phyloP scores from a whole-genome alignment of 2,329 filamentous ascomycete genomes.

The Curvularia lunata region DNA sequence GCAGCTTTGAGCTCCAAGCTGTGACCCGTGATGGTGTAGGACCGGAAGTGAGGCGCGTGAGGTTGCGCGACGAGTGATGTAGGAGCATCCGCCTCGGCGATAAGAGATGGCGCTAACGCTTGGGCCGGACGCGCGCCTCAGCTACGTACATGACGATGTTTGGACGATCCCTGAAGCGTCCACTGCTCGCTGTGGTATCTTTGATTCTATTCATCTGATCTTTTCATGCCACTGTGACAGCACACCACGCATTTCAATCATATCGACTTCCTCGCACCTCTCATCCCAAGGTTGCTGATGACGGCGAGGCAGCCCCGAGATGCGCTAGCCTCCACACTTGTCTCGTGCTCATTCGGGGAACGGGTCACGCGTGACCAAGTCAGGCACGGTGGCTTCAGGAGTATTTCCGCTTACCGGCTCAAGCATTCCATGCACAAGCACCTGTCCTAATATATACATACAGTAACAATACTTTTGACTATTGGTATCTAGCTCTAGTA shows the following conservation, averaged over 20 bases:
- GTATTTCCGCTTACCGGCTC: slow-evolving; percentile 3
- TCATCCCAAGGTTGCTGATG: not conserved
- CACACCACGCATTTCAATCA: not conserved
- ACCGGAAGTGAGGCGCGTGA: slow-evolving; percentile 34
- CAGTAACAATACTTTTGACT: not conserved
- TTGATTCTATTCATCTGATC: not conserved
- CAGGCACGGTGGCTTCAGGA: slow-evolving; percentile 4
- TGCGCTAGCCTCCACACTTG: slow-evolving; percentile 1
- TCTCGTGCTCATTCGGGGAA: slow-evolving; percentile 17
- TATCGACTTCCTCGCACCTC: too few relatives aligned
- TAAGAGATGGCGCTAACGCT: slow-evolving; percentile 27
- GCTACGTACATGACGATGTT: too few relatives aligned
- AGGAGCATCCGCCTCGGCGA: slow-evolving; percentile 27
- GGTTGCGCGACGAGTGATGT: slow-evolving; percentile 34
- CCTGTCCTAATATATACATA: not conserved
- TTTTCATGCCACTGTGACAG: not conserved
- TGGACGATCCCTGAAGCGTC: not conserved
- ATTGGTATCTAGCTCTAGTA: not conserved
- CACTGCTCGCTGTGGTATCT: not conserved
- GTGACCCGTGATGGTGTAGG: slow-evolving; percentile 35
- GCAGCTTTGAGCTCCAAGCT: slow-evolving; percentile 28
- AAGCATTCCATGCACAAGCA: not conserved
- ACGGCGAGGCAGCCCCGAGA: not conserved
- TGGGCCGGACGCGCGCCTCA: not conserved
- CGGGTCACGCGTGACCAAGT: slow-evolving; percentile 14